Evolutionary conservation across 495 filamentous ascomycete species (phyloP), one percentile per base, ranked within the genome.

Genomic region (Poronia punctata): DNA sequence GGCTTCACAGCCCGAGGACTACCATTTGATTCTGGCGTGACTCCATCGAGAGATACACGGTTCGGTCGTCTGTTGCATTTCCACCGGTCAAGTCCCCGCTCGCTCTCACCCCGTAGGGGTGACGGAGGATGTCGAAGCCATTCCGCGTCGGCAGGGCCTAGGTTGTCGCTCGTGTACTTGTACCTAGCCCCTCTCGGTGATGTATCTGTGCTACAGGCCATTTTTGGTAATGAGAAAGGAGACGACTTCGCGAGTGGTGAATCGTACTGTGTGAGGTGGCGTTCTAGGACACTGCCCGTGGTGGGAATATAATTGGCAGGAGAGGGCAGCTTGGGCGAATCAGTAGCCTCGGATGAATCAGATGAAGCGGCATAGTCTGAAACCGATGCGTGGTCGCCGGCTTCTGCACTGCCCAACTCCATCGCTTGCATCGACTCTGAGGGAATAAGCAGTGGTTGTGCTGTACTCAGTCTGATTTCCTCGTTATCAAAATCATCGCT

Each of bases 121-220:
- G 62, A 64, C 1, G 62, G 66, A 14, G 58, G 60, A 17, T 55
- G 58, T 20, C 57, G 50, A 46, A 67, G 54, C 65, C 63, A 70
- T 36, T 67, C 60, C 7, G 59, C 38, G 36, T 68, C 66, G 2
- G 45, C 61, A 7, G 65, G 34, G 7, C 42, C 47, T 5, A 63
- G 26, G 3, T 36, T 40, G 28, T 28, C 42, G 11, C 44, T 24
- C 15, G 31, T 45, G 23, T 36, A 16, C 8, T 38, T 28, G 26
- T n/a, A 32, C 24, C 15, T 25, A 15, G 14, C 9, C 33, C 15
- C 11, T 28, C 10, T 7, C 6, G 41, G 34, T 4, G 27, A 9
- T 19, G 19, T 38, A 16, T 35, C 41, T 32, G 40, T 28, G 31
- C 25, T 25, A 16, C 20, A 28, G 18, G 41, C 42, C 8, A 52